These are phyloP conservation scores for Wickerhamiella qilinensis DNA, from an alignment of 805 yeast genomes.

Conservation along the genomic window DNA sequence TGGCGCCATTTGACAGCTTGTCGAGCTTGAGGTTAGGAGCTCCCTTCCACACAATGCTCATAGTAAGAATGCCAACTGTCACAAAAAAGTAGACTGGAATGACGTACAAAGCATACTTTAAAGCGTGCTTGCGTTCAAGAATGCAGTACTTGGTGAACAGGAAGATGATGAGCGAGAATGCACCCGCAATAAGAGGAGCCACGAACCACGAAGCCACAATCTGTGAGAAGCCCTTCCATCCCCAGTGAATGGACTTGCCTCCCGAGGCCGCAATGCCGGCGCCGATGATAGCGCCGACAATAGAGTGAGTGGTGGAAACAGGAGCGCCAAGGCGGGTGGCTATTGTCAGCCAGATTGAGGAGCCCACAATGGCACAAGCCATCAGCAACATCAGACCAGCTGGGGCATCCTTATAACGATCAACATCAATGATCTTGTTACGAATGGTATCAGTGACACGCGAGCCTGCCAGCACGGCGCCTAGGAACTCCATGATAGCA, in stretches of 20 bases:
- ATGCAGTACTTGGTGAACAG: conserved; percentile 43
- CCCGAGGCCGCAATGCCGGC: conserved; percentile 62
- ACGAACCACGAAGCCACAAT: conserved; percentile 70
- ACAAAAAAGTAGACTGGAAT: conserved; percentile 47
- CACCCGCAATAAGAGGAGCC: conserved; percentile 58
- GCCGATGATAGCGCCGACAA: conserved; percentile 63
- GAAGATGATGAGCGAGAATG: conserved; percentile 42
- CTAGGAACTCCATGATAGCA: conserved; percentile 54
- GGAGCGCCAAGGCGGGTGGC: conserved; percentile 60
- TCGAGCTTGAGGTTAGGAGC: conserved; percentile 50
- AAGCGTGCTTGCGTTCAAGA: conserved; percentile 36
- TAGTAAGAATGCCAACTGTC: conserved; percentile 47
- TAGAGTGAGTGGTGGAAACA: conserved; percentile 69
- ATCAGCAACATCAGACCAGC: conserved; percentile 60
- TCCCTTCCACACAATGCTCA: conserved; percentile 71
- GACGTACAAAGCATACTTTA: conserved; percentile 38
- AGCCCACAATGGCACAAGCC: conserved; percentile 62
- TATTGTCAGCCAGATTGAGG: conserved; percentile 50
- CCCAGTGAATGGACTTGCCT: conserved; percentile 46
- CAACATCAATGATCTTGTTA: conserved; percentile 41
- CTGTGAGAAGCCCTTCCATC: conserved; percentile 47
- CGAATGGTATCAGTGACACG: conserved; percentile 61
- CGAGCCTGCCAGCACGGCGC: conserved; percentile 59
- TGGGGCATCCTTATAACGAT: conserved; percentile 35
- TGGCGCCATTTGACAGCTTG: conserved; percentile 35